These are phyloP conservation scores for Phytophthora rubi DNA, from an alignment of 352 stramenopile species.

Conservation along the genomic window DNA sequence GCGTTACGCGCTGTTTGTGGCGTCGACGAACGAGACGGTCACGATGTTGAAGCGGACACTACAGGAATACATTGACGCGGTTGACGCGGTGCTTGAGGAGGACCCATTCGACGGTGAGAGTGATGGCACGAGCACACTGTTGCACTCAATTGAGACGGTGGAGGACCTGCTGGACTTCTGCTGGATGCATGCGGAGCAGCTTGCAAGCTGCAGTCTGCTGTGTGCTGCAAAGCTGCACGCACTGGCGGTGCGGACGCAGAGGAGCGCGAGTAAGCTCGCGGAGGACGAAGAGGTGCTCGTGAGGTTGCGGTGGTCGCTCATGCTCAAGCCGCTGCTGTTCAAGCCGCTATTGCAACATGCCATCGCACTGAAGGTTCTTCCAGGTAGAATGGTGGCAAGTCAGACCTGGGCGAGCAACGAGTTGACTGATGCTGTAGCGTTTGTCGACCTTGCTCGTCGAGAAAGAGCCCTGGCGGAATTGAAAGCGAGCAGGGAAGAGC, in stretches of 20 bases:
- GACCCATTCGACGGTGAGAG: conserved; percentile 1
- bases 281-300: conserved; percentile 36
- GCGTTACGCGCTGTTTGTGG: conserved; percentile 44
- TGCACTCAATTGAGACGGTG: conserved; percentile 20
- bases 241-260: conserved; percentile 24
- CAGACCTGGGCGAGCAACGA: conserved; percentile 14
- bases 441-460: conserved; percentile 16
- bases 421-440: conserved; percentile 12
- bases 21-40: conserved; percentile 39
- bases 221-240: conserved; percentile 54
- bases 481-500: conserved; percentile 13
- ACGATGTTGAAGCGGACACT: conserved; percentile 32
- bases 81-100: conserved; percentile 12
- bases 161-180: conserved; percentile 54
- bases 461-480: conserved; percentile 20
- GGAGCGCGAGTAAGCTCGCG: conserved; percentile 16
- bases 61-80: conserved; percentile 32
- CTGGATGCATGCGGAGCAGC: conserved; percentile 40
- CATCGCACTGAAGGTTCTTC: conserved; percentile 37
- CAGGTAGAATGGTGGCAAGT: neutral
- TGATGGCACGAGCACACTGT: neutral
- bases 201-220: conserved; percentile 43
- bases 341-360: conserved; percentile 41
- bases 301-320: conserved; percentile 48
- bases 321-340: conserved; percentile 55